A percentile compares a stretch with the other conserved stretches of the same genome.
phyloP scores from a whole-genome alignment of 1,139 yeast species.

The Kazachstania sp. region DNA sequence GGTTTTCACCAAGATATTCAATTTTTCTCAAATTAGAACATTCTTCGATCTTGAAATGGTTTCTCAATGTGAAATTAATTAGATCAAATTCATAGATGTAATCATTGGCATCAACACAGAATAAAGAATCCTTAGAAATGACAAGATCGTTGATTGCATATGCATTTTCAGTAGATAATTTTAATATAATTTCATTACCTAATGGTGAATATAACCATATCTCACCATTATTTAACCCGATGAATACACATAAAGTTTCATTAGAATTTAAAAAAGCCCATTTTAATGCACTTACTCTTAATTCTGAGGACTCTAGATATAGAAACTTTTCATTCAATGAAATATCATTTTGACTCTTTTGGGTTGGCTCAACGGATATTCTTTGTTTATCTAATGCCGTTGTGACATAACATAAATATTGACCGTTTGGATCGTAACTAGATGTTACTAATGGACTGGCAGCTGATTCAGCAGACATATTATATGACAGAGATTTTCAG shows the following conservation, averaged over 20 bases:
- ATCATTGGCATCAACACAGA: conserved; percentile 62
- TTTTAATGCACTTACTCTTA: conserved; percentile 42
- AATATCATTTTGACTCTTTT: conserved; percentile 37
- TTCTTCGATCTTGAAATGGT: conserved; percentile 38
- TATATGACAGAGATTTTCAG: background rate
- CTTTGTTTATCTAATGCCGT: conserved; percentile 70
- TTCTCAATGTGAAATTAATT: conserved; percentile 35
- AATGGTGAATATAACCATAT: conserved; percentile 62
- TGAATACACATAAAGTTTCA: conserved; percentile 39
- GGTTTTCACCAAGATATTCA: conserved; percentile 14
- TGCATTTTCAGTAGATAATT: conserved; percentile 44
- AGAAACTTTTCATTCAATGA: conserved; percentile 23
- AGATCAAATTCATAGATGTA: conserved; percentile 58
- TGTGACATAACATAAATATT: conserved; percentile 56
- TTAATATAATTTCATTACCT: conserved; percentile 46
- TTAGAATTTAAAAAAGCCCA: conserved; percentile 43
- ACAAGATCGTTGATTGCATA: conserved; percentile 50
- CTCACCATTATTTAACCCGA: conserved; percentile 62
- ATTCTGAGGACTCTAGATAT: conserved; percentile 45
- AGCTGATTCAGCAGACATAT: conserved; percentile 5
- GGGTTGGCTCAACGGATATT: conserved; percentile 54
- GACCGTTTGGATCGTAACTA: conserved; percentile 39
- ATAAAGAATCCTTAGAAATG: conserved; percentile 38
- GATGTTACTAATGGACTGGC: conserved; percentile 25
- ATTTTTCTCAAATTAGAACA: conserved; percentile 22